phyloP scores from a whole-genome alignment of 331 rosid genomes.

The Phaseolus coccineus region DNA sequence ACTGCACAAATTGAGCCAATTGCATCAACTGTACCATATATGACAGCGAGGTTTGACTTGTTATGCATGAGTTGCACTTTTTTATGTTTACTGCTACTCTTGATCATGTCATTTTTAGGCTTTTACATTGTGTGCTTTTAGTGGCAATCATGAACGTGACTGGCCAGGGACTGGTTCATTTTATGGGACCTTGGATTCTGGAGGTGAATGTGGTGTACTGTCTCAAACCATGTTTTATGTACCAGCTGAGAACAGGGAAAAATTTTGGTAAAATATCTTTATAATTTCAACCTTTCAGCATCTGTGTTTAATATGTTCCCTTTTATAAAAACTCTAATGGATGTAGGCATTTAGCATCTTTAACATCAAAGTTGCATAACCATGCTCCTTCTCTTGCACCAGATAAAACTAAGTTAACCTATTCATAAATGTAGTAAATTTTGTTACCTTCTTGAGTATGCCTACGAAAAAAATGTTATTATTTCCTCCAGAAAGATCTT shows the following conservation, averaged over 20 bases:
- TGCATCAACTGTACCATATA: slow-evolving; percentile 88
- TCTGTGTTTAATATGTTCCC: slow-evolving; percentile 27
- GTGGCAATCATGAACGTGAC: slow-evolving; percentile 98
- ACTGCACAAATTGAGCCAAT: slow-evolving; percentile 94
- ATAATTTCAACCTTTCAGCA: slow-evolving; percentile 20
- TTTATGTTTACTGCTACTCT: slow-evolving; percentile 7
- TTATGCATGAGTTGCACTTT: neutral
- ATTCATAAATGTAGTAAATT: neutral
- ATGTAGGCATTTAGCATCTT: slow-evolving; percentile 25
- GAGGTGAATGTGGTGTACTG: slow-evolving; percentile 95
- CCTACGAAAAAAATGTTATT: neutral
- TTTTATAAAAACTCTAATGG: neutral
- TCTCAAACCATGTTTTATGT: slow-evolving; percentile 89
- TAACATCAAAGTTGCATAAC: slow-evolving; percentile 33
- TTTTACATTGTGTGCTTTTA: slow-evolving; percentile 42
- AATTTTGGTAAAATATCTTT: slow-evolving; percentile 67
- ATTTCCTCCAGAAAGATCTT: slow-evolving; percentile 10
- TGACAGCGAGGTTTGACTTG: slow-evolving; percentile 78
- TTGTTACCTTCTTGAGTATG: neutral
- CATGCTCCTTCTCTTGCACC: slow-evolving; percentile 15
- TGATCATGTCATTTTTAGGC: slow-evolving; percentile 36
- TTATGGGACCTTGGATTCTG: slow-evolving; percentile 81
- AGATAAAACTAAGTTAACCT: slow-evolving; percentile 3
- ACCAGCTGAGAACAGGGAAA: slow-evolving; percentile 91
- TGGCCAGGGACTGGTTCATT: slow-evolving; percentile 93